A percentile compares a stretch with the other conserved stretches of the same genome.
phyloP scores from a whole-genome alignment of 1,284 basidiomycete genomes.

The Ganoderma lucidum region DNA sequence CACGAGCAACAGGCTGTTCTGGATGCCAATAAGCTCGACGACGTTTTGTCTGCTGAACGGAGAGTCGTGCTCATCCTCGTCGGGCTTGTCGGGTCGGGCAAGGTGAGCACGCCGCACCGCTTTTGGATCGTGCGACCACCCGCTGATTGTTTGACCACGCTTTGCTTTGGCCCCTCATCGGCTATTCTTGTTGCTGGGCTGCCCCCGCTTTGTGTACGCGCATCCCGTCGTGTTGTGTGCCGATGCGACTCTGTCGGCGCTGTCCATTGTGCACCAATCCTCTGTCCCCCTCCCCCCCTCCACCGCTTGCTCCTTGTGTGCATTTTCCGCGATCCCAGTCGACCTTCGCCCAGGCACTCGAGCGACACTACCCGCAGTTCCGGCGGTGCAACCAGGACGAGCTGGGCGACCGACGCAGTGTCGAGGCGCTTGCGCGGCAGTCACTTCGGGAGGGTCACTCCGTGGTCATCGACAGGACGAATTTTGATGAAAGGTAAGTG shows the following conservation, averaged over 20 bases:
- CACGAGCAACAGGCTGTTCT: not conserved
- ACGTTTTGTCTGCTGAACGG: not conserved
- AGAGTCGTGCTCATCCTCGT: conserved; percentile 71
- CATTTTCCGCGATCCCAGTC: conserved; percentile 50
- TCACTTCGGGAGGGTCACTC: conserved; percentile 62
- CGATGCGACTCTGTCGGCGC: not conserved
- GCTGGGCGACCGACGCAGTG: conserved; percentile 58
- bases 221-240: not conserved
- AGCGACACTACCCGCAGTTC: conserved; percentile 63
- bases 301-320: not conserved
- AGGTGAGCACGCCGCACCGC: conserved; percentile 63
- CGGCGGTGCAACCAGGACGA: conserved; percentile 79
- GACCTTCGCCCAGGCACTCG: conserved; percentile 72
- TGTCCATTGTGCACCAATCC: not conserved
- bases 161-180: not conserved
- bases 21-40: not conserved
- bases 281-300: not conserved
- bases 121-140: conserved; percentile 6
- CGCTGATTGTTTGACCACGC: conserved; percentile 1
- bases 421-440: conserved; percentile 62
- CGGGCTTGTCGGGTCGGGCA: conserved; percentile 74
- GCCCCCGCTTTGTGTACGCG: not conserved
- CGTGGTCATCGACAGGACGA: conserved; percentile 79
- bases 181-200: not conserved
- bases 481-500: conserved; percentile 70